A percentile compares a stretch with the other conserved stretches of the same genome.
Evolutionary conservation across 140 eudicot species (phyloP).

Genomic region (Senecio squalidus): DNA sequence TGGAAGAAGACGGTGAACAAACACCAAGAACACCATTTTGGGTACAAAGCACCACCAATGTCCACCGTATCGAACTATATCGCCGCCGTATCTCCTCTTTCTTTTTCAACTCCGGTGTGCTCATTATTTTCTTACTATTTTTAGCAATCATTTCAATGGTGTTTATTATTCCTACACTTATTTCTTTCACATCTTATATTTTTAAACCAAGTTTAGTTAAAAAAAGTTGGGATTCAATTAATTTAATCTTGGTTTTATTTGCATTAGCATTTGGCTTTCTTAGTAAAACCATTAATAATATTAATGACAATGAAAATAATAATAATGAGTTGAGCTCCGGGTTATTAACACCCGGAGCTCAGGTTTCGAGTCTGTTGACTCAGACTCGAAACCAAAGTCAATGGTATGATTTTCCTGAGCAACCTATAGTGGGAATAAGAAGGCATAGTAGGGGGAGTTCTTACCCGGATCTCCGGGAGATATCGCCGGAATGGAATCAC

Average conservation of each 20-base stretch:
- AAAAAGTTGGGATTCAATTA: conserved; percentile 82
- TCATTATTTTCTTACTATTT: conserved; percentile 41
- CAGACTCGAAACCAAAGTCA: too few relatives aligned
- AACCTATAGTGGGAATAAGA: conserved; percentile 38
- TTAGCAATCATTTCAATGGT: conserved; percentile 49
- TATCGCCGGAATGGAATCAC: conserved; percentile 31
- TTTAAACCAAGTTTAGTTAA: conserved; percentile 55
- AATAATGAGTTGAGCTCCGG: conserved; percentile 25
- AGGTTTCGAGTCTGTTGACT: conserved; percentile 28
- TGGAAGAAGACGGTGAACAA: conserved; percentile 61
- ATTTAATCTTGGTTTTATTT: conserved; percentile 59
- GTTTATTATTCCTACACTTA: conserved; percentile 54
- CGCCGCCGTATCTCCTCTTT: conserved; percentile 59
- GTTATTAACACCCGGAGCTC: conserved; percentile 25
- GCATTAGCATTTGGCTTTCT: conserved; percentile 84
- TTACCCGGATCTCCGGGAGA: conserved; percentile 84
- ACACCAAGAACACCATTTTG: conserved; percentile 62
- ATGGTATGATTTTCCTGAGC: conserved; percentile 57
- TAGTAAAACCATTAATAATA: conserved; percentile 49
- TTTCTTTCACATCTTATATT: conserved; percentile 37
- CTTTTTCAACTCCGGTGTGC: conserved; percentile 66
- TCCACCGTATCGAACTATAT: conserved; percentile 49
- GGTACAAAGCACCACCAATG: conserved; percentile 60
- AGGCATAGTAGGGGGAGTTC: conserved; percentile 68
- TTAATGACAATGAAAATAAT: conserved; percentile 3